Base-by-base conservation (phyloP, 305 asterid genomes). In the Solanum hybrid region DNA sequence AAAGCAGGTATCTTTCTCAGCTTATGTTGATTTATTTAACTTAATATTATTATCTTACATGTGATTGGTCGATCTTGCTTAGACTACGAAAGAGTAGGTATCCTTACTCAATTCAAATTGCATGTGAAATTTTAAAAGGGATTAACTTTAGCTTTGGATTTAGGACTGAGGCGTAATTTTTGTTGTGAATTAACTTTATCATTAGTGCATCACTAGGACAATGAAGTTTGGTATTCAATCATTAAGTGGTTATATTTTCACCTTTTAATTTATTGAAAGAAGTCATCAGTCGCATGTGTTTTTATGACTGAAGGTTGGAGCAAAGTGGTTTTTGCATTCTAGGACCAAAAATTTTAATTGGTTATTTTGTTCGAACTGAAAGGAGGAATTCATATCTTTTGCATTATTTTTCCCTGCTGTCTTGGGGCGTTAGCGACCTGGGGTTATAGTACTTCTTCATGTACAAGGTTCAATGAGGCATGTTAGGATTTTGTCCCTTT, bases 1-100 rank as follows among this genome's bases (percentile, higher is more conserved):
- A 32, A 94, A 94, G 37, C 96, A 93, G 97, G 97, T 95, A 91
- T 6, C 1, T 36, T 89, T 89, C 14, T 32, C 38, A 32, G 32
- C n/a, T 37, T 70, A 10, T 9, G 22, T 31, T 26, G 73, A 83
- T 45, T 41, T 51, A 9, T 26, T 81, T 81, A 41, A 36, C 76
- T 81, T 77, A 77, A 22, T 10, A 37, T 14, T 72, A 76, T 88
- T 73, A 36, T 78, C 79, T 70, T 11, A 17, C 34, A 27, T 7
- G 24, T 22, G 76, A 77, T 83, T 41, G 38, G 5, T 41, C 27
- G 0, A 41, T 27, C 36, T 2, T 41, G 87, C 73, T 41, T 41
- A 82, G 87, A 10, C 72, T 83, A 27, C 5, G 3, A 15, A 41
- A 41, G 27, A 27, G 38, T 27, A 41, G 38, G 5, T 27, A 15